A percentile compares a stretch with the other conserved stretches of the same genome.
Evolutionary conservation across 805 yeast genomes (phyloP).

Genomic region (Saturnispora bothae): DNA sequence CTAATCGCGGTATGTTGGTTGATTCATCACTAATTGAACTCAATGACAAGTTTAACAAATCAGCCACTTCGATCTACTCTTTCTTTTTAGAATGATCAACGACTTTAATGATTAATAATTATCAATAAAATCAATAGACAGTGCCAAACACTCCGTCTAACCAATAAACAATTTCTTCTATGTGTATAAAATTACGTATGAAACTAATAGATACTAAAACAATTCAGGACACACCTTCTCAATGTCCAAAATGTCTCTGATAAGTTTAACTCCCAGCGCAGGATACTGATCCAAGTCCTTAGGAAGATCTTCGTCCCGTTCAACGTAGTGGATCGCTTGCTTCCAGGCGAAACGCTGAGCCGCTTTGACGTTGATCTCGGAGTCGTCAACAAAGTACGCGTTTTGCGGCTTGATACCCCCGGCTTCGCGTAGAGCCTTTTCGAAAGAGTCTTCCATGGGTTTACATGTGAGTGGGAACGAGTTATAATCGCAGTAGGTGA

Average conservation of each 20-base stretch:
- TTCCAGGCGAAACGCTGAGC: constrained; percentile 67
- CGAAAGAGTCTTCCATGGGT: constrained; percentile 69
- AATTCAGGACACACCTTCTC: constrained; percentile 42
- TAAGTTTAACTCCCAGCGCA: constrained; percentile 35
- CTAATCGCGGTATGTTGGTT: too few relatives aligned
- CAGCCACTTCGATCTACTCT: too few relatives aligned
- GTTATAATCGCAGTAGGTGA: constrained; percentile 84
- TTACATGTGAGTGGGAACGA: constrained; percentile 67
- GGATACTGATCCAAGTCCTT: constrained; percentile 26
- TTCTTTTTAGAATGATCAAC: too few relatives aligned
- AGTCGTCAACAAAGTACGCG: constrained; percentile 80
- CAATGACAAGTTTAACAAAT: too few relatives aligned
- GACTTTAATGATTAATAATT: too few relatives aligned
- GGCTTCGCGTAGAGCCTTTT: constrained; percentile 54
- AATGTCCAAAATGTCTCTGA: constrained; percentile 49
- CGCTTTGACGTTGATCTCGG: constrained; percentile 66
- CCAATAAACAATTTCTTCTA: too few relatives aligned
- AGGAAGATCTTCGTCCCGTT: constrained; percentile 46
- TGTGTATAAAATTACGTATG: neutral
- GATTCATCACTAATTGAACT: too few relatives aligned
- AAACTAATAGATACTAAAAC: constrained; percentile 21
- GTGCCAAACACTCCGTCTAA: too few relatives aligned
- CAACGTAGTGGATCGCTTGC: constrained; percentile 63
- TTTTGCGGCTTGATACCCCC: constrained; percentile 38
- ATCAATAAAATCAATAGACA: too few relatives aligned